These are phyloP conservation scores for Colletotrichum sp. DNA, from an alignment of 2,329 filamentous ascomycete genomes.

Conservation along the genomic window DNA sequence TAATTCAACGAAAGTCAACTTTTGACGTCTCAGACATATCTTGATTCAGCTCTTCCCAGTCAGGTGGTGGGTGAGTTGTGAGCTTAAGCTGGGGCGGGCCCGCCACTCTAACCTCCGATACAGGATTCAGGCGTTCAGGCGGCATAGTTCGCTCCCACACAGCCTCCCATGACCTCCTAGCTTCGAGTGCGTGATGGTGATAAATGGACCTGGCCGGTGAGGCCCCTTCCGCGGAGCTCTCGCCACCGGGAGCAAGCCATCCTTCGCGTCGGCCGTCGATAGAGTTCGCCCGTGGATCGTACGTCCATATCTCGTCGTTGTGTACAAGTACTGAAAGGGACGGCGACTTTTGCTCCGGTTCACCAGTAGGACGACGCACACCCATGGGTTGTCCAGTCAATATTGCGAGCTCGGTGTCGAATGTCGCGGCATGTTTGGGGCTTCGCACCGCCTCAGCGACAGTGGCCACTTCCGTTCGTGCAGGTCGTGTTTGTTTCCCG, in stretches of 20 bases:
- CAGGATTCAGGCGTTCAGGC: not conserved
- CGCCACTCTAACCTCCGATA: not conserved
- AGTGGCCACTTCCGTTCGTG: not conserved
- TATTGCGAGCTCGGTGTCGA: slow-evolving; percentile 11
- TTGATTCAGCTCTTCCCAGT: not conserved
- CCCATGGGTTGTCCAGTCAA: not conserved
- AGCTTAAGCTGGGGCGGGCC: not conserved
- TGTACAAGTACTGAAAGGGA: not conserved
- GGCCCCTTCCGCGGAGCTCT: not conserved
- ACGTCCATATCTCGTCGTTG: not conserved
- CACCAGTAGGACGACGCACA: not conserved
- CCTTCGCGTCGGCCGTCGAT: slow-evolving; percentile 13
- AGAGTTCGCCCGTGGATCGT: not conserved
- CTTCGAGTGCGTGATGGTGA: not conserved
- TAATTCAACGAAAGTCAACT: not conserved
- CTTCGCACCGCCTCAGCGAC: not conserved
- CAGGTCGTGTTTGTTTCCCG: not conserved
- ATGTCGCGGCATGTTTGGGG: not conserved
- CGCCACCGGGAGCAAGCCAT: not conserved
- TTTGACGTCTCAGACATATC: not conserved
- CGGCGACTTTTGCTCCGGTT: accelerated
- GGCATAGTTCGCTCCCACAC: not conserved
- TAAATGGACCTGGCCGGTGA: not conserved
- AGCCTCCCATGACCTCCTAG: slow-evolving; percentile 6
- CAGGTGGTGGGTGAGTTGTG: not conserved